Evolutionary conservation across 2,329 filamentous ascomycete species (phyloP), one percentile per base, ranked within the genome.

Genomic region (Aspergillus sojae): DNA sequence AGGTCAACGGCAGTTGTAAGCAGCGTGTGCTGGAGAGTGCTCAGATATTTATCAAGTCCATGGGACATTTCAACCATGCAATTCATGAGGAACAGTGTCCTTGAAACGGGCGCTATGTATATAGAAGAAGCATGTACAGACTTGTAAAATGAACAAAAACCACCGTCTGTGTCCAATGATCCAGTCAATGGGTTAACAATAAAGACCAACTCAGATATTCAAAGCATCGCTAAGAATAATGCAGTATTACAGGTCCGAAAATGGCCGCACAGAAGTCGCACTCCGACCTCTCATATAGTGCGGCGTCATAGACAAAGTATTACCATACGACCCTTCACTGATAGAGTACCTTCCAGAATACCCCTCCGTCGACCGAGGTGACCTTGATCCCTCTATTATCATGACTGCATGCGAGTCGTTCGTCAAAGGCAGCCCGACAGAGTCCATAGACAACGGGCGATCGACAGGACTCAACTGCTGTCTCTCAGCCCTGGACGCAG

Each of bases 21-120:
- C 72, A 74, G 63, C 84, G 90, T 66, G 83, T 94, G 30, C 71
- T 93, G 72, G 86, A 92, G 64, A 94, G 91, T 74, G 92, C 92
- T 84, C 86, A 92, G 80, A 91, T 92, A 23, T 90, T 93, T 72
- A 81, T 89, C 2, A 80, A 73, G 67, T 80, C 72, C 4, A 77
- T 78, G 75, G 76, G 77, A 19, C 74, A 75, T 66, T 57, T 60
- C 21, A 72, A 74, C 53, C 75, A 78, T 70, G 70, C 71, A 54
- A 75, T 78, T 60, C 70, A 71, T 62, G 58, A 62, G 58, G 72
- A 73, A 62, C 61, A 62, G 60, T 67, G 39, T 60, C 39, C 45
- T 41, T 67, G 50, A 64, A 5, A 9, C 30, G n/a, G 23, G 23
- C 23, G 26, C 32, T 36, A 30, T 36, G 21, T 28, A 52, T 36